Base-by-base conservation (phyloP, 352 stramenopile species). In the Pythium utonaiense region DNA sequence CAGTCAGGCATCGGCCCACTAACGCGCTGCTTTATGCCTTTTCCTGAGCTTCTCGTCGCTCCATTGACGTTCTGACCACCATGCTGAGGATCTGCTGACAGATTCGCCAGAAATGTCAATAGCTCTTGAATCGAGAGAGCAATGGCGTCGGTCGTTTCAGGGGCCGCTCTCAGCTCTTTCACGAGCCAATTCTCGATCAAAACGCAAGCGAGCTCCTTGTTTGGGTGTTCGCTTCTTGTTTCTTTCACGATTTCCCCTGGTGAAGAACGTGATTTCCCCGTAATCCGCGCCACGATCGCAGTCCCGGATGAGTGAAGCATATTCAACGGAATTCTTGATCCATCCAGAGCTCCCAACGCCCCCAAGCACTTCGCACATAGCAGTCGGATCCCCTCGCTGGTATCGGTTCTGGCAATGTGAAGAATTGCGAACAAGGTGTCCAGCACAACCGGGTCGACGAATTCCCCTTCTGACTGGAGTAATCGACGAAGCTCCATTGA, bases 61-160 rank as follows among this genome's bases (percentile, higher is more conserved):
- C 19, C 25, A 12, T 64, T 55, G 3, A 69, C 14, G 19, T 70
- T 82, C 67, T 87, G 79, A 0, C 83, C 83, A 53, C 79, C 81
- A 22, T 93, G 79, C 40, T 93, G 83, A 7, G 82, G 84, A 67
- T 91, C 78, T 1, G 67, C 77, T 16, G 82, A 90, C 22, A 93
- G 45, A 49, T 93, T 76, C 0, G 82, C 80, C 9, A 96, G 50
- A 67, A 94, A 91, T 36, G 86, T 90, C 25, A 96, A 60, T 36
- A 96, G 64, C 47, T 96, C 85, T 67, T 96, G 86, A 48, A 96
- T 96, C 8, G 86, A 86, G 57, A 93, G 90, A 12, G 69, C 86
- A 49, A 96, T 67, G 1, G 74, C 75, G 48, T 96, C 86, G 1
- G 82, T 93, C 52, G 88, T 93, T 41, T 94, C 82, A 9, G 86